Evolutionary conservation across 345 rosid species (phyloP), one percentile per base, ranked within the genome.

Genomic region (Cardiospermum halicacabum): DNA sequence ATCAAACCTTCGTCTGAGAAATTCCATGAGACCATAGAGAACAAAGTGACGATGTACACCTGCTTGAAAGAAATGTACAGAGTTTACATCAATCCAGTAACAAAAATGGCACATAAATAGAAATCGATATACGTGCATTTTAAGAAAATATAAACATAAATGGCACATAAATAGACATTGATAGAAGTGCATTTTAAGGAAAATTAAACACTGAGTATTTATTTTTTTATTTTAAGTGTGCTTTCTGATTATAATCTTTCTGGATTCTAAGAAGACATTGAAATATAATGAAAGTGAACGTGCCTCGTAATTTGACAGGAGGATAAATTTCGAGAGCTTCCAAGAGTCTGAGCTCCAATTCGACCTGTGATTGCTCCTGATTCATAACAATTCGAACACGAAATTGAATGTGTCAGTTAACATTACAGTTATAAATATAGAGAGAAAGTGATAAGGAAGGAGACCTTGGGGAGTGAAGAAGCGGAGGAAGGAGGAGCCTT

Each of bases 321-420:
- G 97, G 99, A 62, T 89, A 95, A 70, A 89, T 84, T 73, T 85
- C 93, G 48, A 95, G 89, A 56, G 96, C 99, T 84, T 91, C 96
- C 53, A 95, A 69, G 22, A 95, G 78, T 66, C 82, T 84, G 5
- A 91, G 88, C 90, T 95, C 99, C 87, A 95, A 80, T 77, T 91
- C 97, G 48, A 87, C 90, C 88, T 94, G 88, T 53, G 89, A 86
- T 63, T 91, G 93, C 80, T 91, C 96, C 99, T 91, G 58, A 57
- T 72, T 51, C n/a, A n/a, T 34, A 57, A 62, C 34, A 56, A 71
- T 7, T 26, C 53, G 53, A 56, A 73, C 36, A 25, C 24, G 27
- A 34, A 57, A 18, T 12, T 54, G 22, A 24, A 11, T 12, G 11
- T 34, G 18, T 3, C 10, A n/a, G n/a, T n/a, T n/a, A 59, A 31